Evolutionary conservation across 345 rosid species (phyloP), one percentile per base, ranked within the genome.

Genomic region (Salix koriyanagi): DNA sequence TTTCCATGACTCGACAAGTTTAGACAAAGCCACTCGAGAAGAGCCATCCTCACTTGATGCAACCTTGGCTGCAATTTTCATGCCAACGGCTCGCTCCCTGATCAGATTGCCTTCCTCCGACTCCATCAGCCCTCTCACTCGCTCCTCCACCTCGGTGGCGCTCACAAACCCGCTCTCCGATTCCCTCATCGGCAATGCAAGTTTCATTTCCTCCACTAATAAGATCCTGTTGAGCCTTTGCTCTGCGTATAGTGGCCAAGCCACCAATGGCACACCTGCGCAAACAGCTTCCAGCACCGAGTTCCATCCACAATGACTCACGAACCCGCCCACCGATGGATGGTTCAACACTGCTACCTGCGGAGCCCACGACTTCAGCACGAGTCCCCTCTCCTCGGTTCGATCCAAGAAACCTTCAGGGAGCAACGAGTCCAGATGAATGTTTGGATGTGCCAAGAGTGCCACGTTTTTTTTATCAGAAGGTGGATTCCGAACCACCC

Each of bases 291-390:
- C 96, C 1, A 91, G 87, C 48, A 84, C 80, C 0, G 92, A 88
- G 77, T 90, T 91, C 93, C 92, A 91, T 7, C 96, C 92, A 42
- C 92, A 84, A 76, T 90, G 93, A 64, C 83, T 90, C 23, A 89
- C 91, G 52, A 91, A 91, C 28, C 92, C 92, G 2, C 91, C 90
- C 1, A 86, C 75, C 0, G 92, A 79, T 10, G 68, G 78, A 37
- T 87, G 91, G 39, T 70, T 86, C 79, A 87, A 69, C 36, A 90
- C 85, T 16, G 80, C 86, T 67, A 87, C 85, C 71, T 91, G 93
- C 2, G 91, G 92, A 0, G 88, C 91, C 91, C 91, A 90, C 2
- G 85, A 80, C 77, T 85, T 83, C 69, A 88, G 80, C 46, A 86
- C 86, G 70, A 84, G 64, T 6, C 96, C 93, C 77, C 73, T 83